phyloP scores from a whole-genome alignment of 148 eudicot species.

The Simmondsia chinensis region DNA sequence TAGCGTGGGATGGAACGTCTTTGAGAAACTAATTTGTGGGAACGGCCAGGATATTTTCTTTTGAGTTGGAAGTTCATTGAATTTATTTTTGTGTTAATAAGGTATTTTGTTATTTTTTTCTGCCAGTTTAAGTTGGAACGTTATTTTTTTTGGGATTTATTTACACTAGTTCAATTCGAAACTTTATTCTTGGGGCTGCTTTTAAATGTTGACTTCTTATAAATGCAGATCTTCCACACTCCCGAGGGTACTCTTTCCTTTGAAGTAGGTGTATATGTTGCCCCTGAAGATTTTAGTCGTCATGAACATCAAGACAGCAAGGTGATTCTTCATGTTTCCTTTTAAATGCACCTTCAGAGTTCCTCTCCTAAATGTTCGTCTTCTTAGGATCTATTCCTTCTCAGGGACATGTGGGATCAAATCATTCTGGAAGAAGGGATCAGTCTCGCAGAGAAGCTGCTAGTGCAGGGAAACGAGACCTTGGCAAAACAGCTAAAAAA shows the following conservation, averaged over 20 bases:
- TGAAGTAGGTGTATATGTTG: constrained; percentile 93
- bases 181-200: too few species aligned
- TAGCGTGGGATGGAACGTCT: too few species aligned
- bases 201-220: too few species aligned
- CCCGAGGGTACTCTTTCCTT: constrained; percentile 90
- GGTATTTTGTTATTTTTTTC: background rate
- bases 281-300: constrained; percentile 39
- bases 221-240: constrained; percentile 66
- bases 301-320: constrained; percentile 38
- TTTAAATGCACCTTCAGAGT: background rate
- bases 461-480: constrained; percentile 56
- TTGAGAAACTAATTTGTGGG: too few species aligned
- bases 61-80: too few species aligned
- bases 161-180: too few species aligned
- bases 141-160: too few species aligned
- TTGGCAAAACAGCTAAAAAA: constrained; percentile 51
- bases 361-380: background rate
- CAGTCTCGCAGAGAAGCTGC: constrained; percentile 32
- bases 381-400: constrained; percentile 3
- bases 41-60: too few species aligned
- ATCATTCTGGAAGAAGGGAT: constrained; percentile 52
- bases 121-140: too few species aligned
- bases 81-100: background rate
- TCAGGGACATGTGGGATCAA: constrained; percentile 55
- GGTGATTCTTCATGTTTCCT: constrained; percentile 23